These are phyloP conservation scores for Talaromyces sp. DNA, from an alignment of 2,329 filamentous ascomycete genomes.

Conservation along the genomic window DNA sequence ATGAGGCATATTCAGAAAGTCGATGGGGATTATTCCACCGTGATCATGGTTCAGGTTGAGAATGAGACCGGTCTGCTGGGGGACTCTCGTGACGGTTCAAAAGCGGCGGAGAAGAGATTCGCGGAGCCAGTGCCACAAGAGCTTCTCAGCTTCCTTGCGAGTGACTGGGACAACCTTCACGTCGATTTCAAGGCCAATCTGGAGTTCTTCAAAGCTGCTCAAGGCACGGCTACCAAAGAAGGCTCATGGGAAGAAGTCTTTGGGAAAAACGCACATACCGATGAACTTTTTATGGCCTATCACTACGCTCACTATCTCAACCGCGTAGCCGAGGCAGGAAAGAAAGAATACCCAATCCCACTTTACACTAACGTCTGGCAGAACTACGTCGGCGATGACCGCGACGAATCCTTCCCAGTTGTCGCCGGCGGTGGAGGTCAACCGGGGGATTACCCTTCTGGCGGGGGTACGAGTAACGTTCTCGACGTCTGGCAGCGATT, in stretches of 20 bases:
- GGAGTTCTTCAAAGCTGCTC: not conserved
- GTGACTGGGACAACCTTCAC: not conserved
- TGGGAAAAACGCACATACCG: not conserved
- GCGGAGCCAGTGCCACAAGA: not conserved
- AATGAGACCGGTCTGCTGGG: conserved; percentile 56
- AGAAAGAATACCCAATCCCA: not conserved
- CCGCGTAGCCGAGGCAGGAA: not conserved
- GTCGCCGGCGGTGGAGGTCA: not conserved
- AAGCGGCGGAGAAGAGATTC: conserved; percentile 30
- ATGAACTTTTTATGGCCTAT: not conserved
- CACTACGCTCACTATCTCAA: not conserved
- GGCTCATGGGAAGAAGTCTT: not conserved
- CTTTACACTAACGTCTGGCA: not conserved
- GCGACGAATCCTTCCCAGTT: not conserved
- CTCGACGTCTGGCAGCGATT: conserved; percentile 31
- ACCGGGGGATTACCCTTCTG: not conserved
- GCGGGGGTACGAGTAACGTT: not conserved
- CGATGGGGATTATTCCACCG: conserved; percentile 43
- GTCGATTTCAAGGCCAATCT: not conserved
- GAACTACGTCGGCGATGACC: not conserved
- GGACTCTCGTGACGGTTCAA: conserved; percentile 51
- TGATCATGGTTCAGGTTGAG: conserved; percentile 60
- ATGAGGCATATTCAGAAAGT: not conserved
- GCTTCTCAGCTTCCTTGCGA: not conserved
- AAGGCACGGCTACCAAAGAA: not conserved